Conservation (phyloP, 139 green algal genomes). For the Volvox reticuliferus region DNA sequence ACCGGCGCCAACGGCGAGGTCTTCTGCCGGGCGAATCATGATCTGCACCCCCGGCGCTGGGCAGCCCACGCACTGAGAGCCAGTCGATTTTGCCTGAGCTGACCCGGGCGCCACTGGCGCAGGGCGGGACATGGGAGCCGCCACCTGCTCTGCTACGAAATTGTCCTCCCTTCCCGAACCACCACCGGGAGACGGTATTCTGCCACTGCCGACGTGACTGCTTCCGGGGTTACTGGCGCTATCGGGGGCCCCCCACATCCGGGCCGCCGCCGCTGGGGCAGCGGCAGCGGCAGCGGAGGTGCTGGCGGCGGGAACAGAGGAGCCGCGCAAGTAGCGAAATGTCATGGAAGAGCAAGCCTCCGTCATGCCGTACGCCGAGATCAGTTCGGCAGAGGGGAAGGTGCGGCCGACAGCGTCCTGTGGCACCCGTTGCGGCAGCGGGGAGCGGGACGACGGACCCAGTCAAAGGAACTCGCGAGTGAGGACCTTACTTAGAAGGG, state of each 20-base stretch:
- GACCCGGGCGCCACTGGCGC: too few relatives aligned
- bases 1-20: too few relatives aligned
- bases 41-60: conserved; percentile 50
- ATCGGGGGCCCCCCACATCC: conserved; percentile 1
- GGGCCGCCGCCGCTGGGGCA: background rate
- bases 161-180: too few relatives aligned
- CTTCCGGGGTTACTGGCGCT: background rate
- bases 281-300: background rate
- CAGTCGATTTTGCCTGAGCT: too few relatives aligned
- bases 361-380: conserved; percentile 92
- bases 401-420: conserved; percentile 21
- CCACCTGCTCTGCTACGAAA: too few relatives aligned
- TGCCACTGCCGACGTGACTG: background rate
- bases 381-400: conserved; percentile 75
- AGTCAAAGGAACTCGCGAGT: too few relatives aligned
- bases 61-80: conserved; percentile 38
- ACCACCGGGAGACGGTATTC: too few relatives aligned
- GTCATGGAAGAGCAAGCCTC: conserved; percentile 88
- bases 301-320: background rate
- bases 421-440: background rate
- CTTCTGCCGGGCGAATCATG: background rate
- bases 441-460: too few relatives aligned
- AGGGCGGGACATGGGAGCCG: too few relatives aligned
- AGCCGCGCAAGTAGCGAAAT: conserved; percentile 63
- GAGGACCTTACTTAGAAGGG: too few relatives aligned